Conservation (phyloP, 345 rosid species). For the Lenwebbia sp. region DNA sequence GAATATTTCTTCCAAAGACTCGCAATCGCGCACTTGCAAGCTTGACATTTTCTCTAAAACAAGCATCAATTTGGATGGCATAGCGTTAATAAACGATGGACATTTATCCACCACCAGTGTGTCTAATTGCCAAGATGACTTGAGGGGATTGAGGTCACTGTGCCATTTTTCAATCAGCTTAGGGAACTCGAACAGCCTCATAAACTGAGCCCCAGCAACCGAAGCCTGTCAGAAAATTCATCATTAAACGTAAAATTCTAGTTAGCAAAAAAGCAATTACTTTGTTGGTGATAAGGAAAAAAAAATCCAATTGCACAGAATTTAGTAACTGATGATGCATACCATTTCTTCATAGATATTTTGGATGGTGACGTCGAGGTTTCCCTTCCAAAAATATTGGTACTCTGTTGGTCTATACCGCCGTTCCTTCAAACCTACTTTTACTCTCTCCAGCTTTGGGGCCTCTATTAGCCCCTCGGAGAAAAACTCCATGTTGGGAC, state of each 20-base stretch:
- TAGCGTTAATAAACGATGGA: neutral
- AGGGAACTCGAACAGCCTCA: rapidly evolving
- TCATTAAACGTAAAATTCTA: neutral
- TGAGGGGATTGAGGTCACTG: neutral
- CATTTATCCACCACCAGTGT: neutral
- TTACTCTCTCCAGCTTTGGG: neutral
- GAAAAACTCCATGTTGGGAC: too few relatives aligned
- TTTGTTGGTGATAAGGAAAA: rapidly evolving
- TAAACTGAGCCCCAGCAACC: rapidly evolving
- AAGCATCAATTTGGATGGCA: neutral
- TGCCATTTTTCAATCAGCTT: neutral
- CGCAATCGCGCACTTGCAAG: neutral
- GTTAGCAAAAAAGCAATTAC: neutral
- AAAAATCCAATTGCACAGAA: neutral
- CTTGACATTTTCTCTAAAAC: neutral
- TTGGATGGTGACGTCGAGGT: neutral
- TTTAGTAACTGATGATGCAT: neutral
- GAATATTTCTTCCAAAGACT: neutral
- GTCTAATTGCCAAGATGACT: neutral
- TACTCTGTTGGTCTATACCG: rapidly evolving
- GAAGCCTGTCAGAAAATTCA: neutral
- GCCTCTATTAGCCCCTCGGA: neutral
- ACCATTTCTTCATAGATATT: neutral
- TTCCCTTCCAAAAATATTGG: neutral
- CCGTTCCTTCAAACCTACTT: rapidly evolving